Base-by-base conservation (phyloP, 1,284 basidiomycete genomes). In the Ustilago trichophora region DNA sequence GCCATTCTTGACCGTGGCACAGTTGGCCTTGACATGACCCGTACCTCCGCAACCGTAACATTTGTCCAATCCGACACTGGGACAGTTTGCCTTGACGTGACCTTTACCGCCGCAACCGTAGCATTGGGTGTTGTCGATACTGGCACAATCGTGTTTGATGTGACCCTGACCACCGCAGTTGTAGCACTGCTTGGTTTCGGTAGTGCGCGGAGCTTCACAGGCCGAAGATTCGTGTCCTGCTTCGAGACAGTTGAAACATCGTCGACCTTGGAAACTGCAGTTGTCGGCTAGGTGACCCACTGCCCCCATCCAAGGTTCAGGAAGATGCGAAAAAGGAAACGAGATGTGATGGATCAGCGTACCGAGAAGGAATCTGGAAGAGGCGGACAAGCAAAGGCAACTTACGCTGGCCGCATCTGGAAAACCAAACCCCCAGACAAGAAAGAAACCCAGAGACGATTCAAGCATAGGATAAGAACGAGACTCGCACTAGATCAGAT, bases 231-330 rank as follows among this genome's bases (percentile, higher is more conserved):
- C 71, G 49, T 73, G 72, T 0, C 68, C 63, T 0, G 58, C 19
- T 32, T 63, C 58, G 35, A 65, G 57, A 31, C 71, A 73, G 55
- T 73, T 73, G 52, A 71, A 73, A 63, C 71, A 73, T 33, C 58
- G 49, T 12, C 71, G 57, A 33, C 70, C 71, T n/a, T 42, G 52
- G 41, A 32, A 71, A 21, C 45, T 49, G 50, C 71, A 73, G 49
- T 67, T 68, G 33, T 73, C 57, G 16, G 71, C 71, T 29, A 73
- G 37, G 41, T 73, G 71, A 13, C 71, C 71, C 38, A 67, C 69
- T 72, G 35, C 13, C n/a, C n/a, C n/a, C n/a, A n/a, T n/a, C n/a
- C n/a, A n/a, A n/a, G n/a, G n/a, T n/a, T n/a, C n/a, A n/a, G n/a
- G n/a, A n/a, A n/a, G n/a, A n/a, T n/a, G n/a, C n/a, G n/a, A n/a